These are phyloP conservation scores for Starmerella kuoi DNA, from an alignment of 805 yeast genomes.

Conservation along the genomic window DNA sequence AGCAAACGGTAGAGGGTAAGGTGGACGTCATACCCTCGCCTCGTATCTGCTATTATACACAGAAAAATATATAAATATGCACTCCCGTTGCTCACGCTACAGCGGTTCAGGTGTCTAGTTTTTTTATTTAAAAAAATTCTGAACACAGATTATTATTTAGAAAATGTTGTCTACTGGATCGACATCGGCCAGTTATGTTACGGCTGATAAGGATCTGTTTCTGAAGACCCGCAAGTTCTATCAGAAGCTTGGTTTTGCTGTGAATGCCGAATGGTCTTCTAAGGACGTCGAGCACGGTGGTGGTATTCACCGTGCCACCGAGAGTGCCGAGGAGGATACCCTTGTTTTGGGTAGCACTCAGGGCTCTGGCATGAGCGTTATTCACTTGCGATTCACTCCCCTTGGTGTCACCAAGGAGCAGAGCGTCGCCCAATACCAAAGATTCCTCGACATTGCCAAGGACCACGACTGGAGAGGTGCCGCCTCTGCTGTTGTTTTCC, in stretches of 20 bases:
- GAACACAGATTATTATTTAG: no score
- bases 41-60: background rate
- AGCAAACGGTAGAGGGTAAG: slow-evolving; percentile 3
- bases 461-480: slow-evolving; percentile 40
- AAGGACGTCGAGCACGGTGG: slow-evolving; percentile 19
- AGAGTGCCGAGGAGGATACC: slow-evolving; percentile 26
- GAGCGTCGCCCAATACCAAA: slow-evolving; percentile 18
- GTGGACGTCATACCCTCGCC: slow-evolving; percentile 1
- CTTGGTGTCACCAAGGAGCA: slow-evolving; percentile 24
- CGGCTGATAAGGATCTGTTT: slow-evolving; percentile 38
- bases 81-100: no score
- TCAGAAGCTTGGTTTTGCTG: slow-evolving; percentile 34
- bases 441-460: slow-evolving; percentile 18
- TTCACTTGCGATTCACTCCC: slow-evolving; percentile 24
- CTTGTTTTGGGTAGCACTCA: slow-evolving; percentile 22
- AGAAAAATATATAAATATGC: background rate
- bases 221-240: slow-evolving; percentile 46
- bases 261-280: slow-evolving; percentile 30
- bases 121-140: no score
- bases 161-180: slow-evolving; percentile 41
- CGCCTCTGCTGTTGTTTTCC: slow-evolving; percentile 37
- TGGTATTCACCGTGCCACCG: slow-evolving; percentile 20
- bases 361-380: slow-evolving; percentile 23
- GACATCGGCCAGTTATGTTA: slow-evolving; percentile 43
- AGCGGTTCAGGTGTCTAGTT: no score